Conservation (phyloP, 441 rosid species). For the Eruca vesicaria region DNA sequence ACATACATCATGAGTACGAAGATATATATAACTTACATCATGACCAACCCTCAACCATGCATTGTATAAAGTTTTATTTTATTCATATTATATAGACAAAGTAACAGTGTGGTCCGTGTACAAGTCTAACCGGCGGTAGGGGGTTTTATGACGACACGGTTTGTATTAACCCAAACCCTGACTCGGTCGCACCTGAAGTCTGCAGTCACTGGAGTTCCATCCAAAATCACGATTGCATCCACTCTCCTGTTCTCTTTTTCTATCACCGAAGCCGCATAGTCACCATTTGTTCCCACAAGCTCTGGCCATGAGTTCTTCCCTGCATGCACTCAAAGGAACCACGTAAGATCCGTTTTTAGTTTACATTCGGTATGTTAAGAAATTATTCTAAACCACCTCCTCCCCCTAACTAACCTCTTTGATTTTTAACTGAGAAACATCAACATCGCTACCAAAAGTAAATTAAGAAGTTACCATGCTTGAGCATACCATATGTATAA, state of each 20-base stretch:
- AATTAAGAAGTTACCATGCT: too few species aligned
- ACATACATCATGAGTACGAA: background rate
- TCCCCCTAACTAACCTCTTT: too few species aligned
- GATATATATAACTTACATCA: background rate
- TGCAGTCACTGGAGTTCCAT: slow-evolving; percentile 37
- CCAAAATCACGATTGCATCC: slow-evolving; percentile 35
- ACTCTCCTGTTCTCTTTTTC: slow-evolving; percentile 43
- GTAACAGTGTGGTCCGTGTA: background rate
- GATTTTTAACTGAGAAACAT: too few species aligned
- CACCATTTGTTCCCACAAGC: slow-evolving; percentile 45
- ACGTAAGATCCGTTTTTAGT: background rate
- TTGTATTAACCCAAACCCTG: slow-evolving; percentile 40
- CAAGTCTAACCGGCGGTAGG: slow-evolving; percentile 22
- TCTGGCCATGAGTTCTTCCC: slow-evolving; percentile 50
- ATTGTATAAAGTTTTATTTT: background rate
- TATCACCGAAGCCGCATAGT: slow-evolving; percentile 42
- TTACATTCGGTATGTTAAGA: too few species aligned
- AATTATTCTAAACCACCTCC: too few species aligned
- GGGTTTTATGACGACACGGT: slow-evolving; percentile 31
- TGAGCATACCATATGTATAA: too few species aligned
- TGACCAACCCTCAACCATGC: background rate
- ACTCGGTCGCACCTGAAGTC: slow-evolving; percentile 53
- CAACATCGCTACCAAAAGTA: too few species aligned
- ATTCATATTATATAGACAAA: background rate
- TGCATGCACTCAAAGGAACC: background rate